These are phyloP conservation scores for Prunus armeniaca DNA, from an alignment of 306 rosid species.

Conservation along the genomic window DNA sequence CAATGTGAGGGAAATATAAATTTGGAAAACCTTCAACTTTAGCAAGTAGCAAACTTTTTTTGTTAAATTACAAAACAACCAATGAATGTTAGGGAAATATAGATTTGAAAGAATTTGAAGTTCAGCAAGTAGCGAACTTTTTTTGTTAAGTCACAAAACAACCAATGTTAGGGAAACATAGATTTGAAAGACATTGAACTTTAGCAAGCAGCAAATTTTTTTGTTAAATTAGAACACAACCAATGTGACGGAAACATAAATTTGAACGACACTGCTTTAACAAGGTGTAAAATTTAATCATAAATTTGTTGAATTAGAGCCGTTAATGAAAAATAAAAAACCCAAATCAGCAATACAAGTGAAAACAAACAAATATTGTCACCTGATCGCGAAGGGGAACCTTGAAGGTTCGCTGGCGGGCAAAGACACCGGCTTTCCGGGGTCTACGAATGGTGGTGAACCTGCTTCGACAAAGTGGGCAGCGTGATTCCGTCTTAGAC, in stretches of 20 bases:
- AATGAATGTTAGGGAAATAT: neutral
- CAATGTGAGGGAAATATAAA: neutral
- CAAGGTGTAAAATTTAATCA: neutral
- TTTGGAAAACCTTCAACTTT: too few relatives aligned
- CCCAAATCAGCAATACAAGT: neutral
- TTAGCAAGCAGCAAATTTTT: neutral
- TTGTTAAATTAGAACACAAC: neutral
- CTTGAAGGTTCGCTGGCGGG: constrained; percentile 42
- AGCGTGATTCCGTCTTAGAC: constrained; percentile 76
- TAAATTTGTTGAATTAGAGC: neutral
- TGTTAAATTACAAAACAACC: too few relatives aligned
- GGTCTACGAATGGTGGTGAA: constrained; percentile 54
- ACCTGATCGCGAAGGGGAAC: constrained; percentile 77
- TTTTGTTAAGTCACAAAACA: neutral
- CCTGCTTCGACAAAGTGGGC: constrained; percentile 79
- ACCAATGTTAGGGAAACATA: neutral
- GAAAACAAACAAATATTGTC: neutral
- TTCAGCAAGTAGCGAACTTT: too few relatives aligned
- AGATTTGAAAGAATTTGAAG: neutral
- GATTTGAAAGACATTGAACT: neutral
- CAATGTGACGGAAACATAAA: neutral
- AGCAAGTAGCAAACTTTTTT: neutral
- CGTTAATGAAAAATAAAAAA: neutral
- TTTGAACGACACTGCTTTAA: neutral
- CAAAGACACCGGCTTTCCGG: constrained; percentile 33